A percentile compares a stretch with the other conserved stretches of the same genome.
phyloP scores from a whole-genome alignment of 495 filamentous ascomycete genomes.

The Physcia stellaris region DNA sequence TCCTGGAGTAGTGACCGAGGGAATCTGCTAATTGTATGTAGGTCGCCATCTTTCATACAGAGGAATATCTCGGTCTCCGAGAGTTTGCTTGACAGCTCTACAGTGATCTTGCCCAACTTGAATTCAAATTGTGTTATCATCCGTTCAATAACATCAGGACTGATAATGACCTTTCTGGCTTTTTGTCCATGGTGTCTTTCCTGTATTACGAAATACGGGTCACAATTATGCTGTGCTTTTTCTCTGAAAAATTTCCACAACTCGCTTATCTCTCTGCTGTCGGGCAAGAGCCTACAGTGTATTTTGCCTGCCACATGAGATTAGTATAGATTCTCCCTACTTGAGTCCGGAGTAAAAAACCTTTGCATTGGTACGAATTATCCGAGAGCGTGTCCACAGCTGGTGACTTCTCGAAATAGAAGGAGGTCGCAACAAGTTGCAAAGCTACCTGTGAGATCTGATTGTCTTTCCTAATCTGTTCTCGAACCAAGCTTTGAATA shows the following conservation, averaged over 20 bases:
- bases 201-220: conserved; percentile 11
- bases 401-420: conserved; percentile 9
- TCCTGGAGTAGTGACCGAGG: conserved; percentile 11
- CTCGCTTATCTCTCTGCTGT: conserved; percentile 6
- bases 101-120: conserved; percentile 3
- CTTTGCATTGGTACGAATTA: conserved; percentile 1
- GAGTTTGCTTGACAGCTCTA: conserved; percentile 6
- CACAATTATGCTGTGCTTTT: neutral
- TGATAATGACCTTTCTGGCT: conserved; percentile 4
- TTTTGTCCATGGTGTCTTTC: conserved; percentile 4
- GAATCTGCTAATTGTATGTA: conserved; percentile 12
- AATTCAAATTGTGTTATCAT: conserved; percentile 7
- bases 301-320: conserved; percentile 1
- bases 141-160: conserved; percentile 5
- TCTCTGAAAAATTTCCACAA: conserved; percentile 8
- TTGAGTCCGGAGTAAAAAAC: neutral
- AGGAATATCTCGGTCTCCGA: conserved; percentile 7
- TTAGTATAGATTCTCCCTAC: neutral
- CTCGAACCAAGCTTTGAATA: conserved; percentile 1
- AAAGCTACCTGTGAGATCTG: conserved; percentile 3
- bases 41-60: neutral
- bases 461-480: neutral
- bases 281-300: conserved; percentile 4
- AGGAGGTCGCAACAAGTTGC: conserved; percentile 9
- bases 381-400: neutral